Base-by-base conservation (phyloP, 257 asterid species). In the Solanum rostratum region DNA sequence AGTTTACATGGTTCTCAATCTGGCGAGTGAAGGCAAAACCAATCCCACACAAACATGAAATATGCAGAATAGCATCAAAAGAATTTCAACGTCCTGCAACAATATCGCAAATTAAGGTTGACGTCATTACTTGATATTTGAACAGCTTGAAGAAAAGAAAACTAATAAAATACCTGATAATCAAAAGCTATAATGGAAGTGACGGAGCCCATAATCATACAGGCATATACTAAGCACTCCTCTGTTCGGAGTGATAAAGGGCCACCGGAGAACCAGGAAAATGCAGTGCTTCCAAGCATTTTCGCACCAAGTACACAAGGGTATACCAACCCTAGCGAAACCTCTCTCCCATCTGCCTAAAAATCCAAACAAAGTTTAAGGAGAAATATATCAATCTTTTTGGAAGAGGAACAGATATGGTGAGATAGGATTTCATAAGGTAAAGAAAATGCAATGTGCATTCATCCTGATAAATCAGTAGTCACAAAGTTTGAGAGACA, bases 331-430 rank as follows among this genome's bases (percentile, higher is more conserved):
- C 99, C 99, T 84, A 94, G 83, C 15, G 90, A 85, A 43, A 93
- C 93, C 84, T 91, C 97, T 89, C 99, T 92, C 84, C 99, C 99
- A 89, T 97, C 99, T 62, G 97, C 98, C 99, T 97, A 88, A 74
- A 91, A 87, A 81, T 86, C 69, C 83, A 85, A 87, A 63, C 66
- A 71, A 71, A 84, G 60, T 60, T 79, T 33, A 60, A 81, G 71
- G 46, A 81, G 27, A 65, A 55, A 14, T 43, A 59, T 55, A 57
- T 81, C 78, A 81, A 81, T 81, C 71, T 22, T 59, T 29, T 62
- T 14, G 57, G 84, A 81, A 18, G 41, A 62, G 59, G 71, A 81
- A 62, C 46, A 60, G 27, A 76, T 16, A 78, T 50, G 43, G 82
- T 50, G 82, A 50, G 39, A 78, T 50, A 4, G 49, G 30, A 62